Base-by-base conservation (phyloP, 2,329 filamentous ascomycete genomes). In the Cladosporium sp. region DNA sequence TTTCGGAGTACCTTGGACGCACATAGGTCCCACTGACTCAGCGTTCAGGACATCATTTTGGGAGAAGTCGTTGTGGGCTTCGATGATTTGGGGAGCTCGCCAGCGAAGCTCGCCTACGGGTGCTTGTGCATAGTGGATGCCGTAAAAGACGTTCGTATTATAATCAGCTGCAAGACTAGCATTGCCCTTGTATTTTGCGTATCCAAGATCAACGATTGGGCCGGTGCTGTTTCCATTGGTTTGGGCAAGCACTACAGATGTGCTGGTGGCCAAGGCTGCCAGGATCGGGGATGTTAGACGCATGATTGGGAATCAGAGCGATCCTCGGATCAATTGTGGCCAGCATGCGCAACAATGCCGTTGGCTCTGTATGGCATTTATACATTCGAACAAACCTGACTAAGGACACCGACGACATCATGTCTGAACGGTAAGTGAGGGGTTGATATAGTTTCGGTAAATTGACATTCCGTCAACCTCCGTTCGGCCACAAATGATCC, bases 21-120 rank as follows among this genome's bases (percentile, higher is more conserved):
- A 69, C 22, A 56, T 53, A 13, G 63, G 61, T 3, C 58, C 59
- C 3, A 56, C 49, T 13, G 45, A 43, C 3, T 63, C 63, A 8
- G 66, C 68, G 49, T 68, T 53, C 38, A 65, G 56, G 16, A 63
- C 41, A 2, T 43, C 50, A n/a, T 43, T 56, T 13, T 50, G 22
- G 33, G 58, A 45, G 48, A 58, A 62, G 41, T 58, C 54, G 22
- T 59, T 62, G 14, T 55, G 54, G 4, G 32, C 14, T 44, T 63
- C 62, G 43, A 68, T 68, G 4, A 62, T 58, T 5, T 49, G 37
- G 5, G 68, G 65, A 22, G 62, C 58, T 49, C 62, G 61, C 66
- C 66, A 70, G 7, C 68, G 61, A 10, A 67, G 59, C 4, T 60
- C 28, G 4, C 62, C 66, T 3, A 59, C 54, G 5, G 67, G 68